Percentiles rank a stretch among this genome's conserved stretches.
These are phyloP conservation scores for Domatiomyces globalis DNA, from an alignment of 2,329 filamentous ascomycete species.

Conservation along the genomic window DNA sequence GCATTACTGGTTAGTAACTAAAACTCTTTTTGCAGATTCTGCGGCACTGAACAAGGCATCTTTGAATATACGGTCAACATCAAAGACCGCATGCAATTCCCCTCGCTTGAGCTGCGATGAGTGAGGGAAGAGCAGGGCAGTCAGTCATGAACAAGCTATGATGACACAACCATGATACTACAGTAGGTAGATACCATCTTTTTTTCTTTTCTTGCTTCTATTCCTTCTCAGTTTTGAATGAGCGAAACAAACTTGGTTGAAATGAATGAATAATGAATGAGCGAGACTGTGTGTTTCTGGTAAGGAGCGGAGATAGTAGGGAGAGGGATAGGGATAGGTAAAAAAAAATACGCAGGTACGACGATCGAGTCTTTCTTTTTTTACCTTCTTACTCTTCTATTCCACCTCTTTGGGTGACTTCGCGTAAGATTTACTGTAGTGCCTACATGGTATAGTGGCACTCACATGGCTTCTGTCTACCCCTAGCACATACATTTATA, in stretches of 20 bases:
- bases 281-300: neutral
- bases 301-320: neutral
- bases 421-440: too few relatives aligned
- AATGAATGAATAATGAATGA: neutral
- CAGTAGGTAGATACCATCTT: neutral
- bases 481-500: neutral
- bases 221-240: neutral
- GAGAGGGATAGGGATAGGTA: neutral
- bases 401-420: too few relatives aligned
- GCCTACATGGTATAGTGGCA: too few relatives aligned
- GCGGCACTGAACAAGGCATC: slow-evolving; percentile 35
- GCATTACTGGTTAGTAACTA: neutral
- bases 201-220: neutral
- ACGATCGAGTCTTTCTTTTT: too few relatives aligned
- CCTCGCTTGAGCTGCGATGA: slow-evolving; percentile 30
- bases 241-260: neutral
- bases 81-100: slow-evolving; percentile 35
- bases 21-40: slow-evolving; percentile 25
- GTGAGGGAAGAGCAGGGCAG: neutral
- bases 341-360: too few relatives aligned
- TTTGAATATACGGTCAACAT: slow-evolving; percentile 35
- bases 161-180: too few relatives aligned
- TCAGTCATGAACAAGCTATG: neutral
- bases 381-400: too few relatives aligned
- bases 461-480: neutral